Evolutionary conservation across 116 monocot genomes (phyloP), one percentile per base, ranked within the genome.

Genomic region (Cymodocea nodosa): DNA sequence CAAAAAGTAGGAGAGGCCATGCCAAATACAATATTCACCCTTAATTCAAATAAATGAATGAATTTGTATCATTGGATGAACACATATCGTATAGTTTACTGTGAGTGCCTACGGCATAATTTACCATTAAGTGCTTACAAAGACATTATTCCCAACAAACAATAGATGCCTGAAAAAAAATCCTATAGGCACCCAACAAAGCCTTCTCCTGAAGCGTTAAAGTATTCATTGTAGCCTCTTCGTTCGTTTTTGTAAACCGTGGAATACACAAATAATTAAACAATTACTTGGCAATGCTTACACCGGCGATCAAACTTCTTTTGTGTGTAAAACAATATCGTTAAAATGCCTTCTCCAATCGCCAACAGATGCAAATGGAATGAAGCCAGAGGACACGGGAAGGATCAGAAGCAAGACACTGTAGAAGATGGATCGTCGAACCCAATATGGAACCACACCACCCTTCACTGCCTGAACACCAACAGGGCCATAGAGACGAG

Each of bases 291-390:
- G 58, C 23, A 23, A 4, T 23, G 12, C 13, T 23, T 56, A 6
- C 56, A 24, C 23, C 39, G 0, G 8, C 37, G 35, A n/a, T 62
- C 62, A 19, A 40, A 36, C 62, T 62, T 62, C 62, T 62, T 39
- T 19, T 39, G 37, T 35, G 19, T 62, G 62, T 35, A 53, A 35
- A 10, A 15, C 69, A 40, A 58, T 36, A 49, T 56, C 69, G 54
- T 36, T 11, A 24, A 91, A 74, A 37, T 87, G 97, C 4, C 71
- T 78, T 64, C 74, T 71, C 98, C 98, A 98, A 51, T 82, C 86
- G 25, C n/a, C 0, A 4, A 86, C 0, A 22, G 88, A 79, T 48
- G 89, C 92, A 78, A 92, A 98, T 8, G 98, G 92, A 52, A 84
- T 51, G 61, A 98, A 73, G 39, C 92, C 92, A 57, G 75, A 69